Percentiles rank a stretch among this genome's conserved stretches.
These are phyloP conservation scores for Astrothelium macrocarpum DNA, from an alignment of 495 filamentous ascomycete genomes.

Conservation along the genomic window DNA sequence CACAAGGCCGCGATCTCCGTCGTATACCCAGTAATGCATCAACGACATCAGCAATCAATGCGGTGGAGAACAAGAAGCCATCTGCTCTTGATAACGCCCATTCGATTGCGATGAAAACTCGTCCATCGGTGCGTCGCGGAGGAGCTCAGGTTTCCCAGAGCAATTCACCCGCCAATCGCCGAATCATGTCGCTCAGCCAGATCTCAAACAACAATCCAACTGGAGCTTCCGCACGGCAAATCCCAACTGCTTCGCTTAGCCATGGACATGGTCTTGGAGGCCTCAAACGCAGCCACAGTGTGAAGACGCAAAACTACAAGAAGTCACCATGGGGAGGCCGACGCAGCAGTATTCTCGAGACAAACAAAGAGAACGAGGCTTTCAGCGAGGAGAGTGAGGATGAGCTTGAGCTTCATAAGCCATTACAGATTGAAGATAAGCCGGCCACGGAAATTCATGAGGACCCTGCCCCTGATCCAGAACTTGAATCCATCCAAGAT, in stretches of 20 bases:
- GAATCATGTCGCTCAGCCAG: constrained; percentile 81
- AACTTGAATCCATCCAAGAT: constrained; percentile 35
- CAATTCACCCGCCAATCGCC: constrained; percentile 43
- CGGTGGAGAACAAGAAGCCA: constrained; percentile 22
- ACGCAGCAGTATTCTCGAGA: constrained; percentile 29
- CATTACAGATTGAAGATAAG: neutral
- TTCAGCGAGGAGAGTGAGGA: constrained; percentile 35
- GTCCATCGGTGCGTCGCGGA: constrained; percentile 29
- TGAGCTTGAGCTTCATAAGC: constrained; percentile 14
- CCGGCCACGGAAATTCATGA: constrained; percentile 5
- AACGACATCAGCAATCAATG: constrained; percentile 30
- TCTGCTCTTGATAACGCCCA: constrained; percentile 29
- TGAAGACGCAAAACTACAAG: constrained; percentile 51
- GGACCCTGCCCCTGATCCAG: neutral
- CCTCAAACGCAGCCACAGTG: constrained; percentile 61
- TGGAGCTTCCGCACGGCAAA: constrained; percentile 36
- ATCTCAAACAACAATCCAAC: constrained; percentile 65
- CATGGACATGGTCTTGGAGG: constrained; percentile 33
- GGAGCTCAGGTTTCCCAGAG: constrained; percentile 26
- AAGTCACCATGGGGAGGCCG: constrained; percentile 67
- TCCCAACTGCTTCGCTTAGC: constrained; percentile 18
- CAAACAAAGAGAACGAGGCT: constrained; percentile 54
- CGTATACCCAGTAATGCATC: constrained; percentile 50
- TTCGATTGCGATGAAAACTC: constrained; percentile 38
- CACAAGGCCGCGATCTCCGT: constrained; percentile 56